phyloP scores from a whole-genome alignment of 2,329 filamentous ascomycete genomes.

The Colletotrichum ledebouriae region DNA sequence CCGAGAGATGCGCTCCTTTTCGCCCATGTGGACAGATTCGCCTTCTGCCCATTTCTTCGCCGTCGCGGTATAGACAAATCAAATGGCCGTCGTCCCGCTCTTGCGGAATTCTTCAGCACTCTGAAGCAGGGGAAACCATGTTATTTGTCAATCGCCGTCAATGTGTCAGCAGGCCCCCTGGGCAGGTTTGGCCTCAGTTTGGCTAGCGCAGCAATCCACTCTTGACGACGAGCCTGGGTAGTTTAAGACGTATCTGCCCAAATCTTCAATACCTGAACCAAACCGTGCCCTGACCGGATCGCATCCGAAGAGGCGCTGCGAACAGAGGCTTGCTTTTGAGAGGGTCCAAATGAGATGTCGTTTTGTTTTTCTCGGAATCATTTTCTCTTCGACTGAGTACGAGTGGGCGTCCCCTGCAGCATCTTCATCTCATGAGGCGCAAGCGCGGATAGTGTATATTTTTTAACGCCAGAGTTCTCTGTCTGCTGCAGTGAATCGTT shows the following conservation, averaged over 20 bases:
- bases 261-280: constrained; percentile 19
- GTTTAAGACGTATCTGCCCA: constrained; percentile 6
- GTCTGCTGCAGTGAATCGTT: background rate
- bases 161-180: constrained; percentile 12
- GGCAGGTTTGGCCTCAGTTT: constrained; percentile 16
- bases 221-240: constrained; percentile 11
- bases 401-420: background rate
- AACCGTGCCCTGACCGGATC: constrained; percentile 21
- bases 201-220: constrained; percentile 12
- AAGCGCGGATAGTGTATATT: background rate
- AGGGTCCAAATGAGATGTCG: constrained; percentile 1
- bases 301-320: constrained; percentile 7
- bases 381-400: constrained; percentile 1
- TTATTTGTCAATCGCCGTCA: constrained; percentile 38
- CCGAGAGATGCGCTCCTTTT: too few relatives aligned
- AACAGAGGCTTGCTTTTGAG: constrained; percentile 4
- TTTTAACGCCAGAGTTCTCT: background rate
- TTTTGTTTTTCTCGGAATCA: background rate
- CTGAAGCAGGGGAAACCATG: constrained; percentile 34
- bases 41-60: too few relatives aligned
- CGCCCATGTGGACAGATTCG: too few relatives aligned
- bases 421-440: background rate
- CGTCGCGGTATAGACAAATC: constrained; percentile 16
- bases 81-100: constrained; percentile 14
- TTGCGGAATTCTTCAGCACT: constrained; percentile 23